Evolutionary conservation across 768 basidiomycete species (phyloP).

Genomic region (Termitomyces sp.): DNA sequence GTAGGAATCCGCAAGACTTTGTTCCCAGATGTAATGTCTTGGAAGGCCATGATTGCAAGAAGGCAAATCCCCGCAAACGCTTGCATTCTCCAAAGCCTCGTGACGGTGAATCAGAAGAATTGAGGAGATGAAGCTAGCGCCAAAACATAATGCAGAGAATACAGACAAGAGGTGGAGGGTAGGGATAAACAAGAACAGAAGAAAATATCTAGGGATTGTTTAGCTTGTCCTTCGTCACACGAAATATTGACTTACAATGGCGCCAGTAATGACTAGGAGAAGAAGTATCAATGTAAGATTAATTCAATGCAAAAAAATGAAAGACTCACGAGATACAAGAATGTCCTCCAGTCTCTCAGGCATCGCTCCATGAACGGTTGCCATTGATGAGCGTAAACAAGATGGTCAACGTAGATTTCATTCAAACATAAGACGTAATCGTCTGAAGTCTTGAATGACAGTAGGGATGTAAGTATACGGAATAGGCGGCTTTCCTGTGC

Average conservation of each 20-base stretch:
- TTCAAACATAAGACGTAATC: slow-evolving; percentile 39
- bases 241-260: slow-evolving; percentile 22
- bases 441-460: slow-evolving; percentile 47
- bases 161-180: slow-evolving; percentile 25
- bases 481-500: slow-evolving; percentile 31
- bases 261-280: slow-evolving; percentile 18
- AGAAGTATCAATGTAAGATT: neutral
- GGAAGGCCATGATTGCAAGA: slow-evolving; percentile 17
- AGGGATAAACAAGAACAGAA: slow-evolving; percentile 28
- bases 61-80: slow-evolving; percentile 11
- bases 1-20: slow-evolving; percentile 4
- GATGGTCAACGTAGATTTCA: slow-evolving; percentile 49
- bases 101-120: slow-evolving; percentile 33
- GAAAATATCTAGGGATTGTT: slow-evolving; percentile 26
- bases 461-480: slow-evolving; percentile 27
- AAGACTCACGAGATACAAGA: slow-evolving; percentile 35
- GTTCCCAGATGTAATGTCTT: slow-evolving; percentile 7
- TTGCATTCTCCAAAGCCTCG: slow-evolving; percentile 30
- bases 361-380: slow-evolving; percentile 40
- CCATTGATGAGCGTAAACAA: slow-evolving; percentile 56
- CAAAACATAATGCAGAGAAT: slow-evolving; percentile 29
- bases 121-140: slow-evolving; percentile 32
- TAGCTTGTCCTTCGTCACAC: neutral
- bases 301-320: neutral
- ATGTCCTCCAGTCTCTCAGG: slow-evolving; percentile 48